Base-by-base conservation (phyloP, 192 early-diverging fungal genomes). In the Dimargaris cristalligena region DNA sequence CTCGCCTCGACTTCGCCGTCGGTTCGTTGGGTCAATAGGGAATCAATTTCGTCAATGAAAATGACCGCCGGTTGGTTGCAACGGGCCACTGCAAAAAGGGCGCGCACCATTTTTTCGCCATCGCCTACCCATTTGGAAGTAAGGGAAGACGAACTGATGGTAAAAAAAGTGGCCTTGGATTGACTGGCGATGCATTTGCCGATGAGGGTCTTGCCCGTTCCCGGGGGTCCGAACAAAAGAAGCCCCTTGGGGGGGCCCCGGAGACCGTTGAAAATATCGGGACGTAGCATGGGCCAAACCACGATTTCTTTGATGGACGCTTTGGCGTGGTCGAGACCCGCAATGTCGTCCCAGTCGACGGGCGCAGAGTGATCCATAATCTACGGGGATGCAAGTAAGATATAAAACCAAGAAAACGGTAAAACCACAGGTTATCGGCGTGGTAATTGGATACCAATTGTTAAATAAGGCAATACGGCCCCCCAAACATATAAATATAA, bases 81-180 rank as follows among this genome's bases (percentile, higher is more conserved):
- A 32, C 92, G 62, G 1, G 92, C 92, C 0, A 94, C 89, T 0
- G 92, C 90, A 74, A 96, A 96, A 45, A 96, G 63, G 16, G 89
- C 85, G 0, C 90, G 81, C 31, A 77, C 88, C 87, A 93, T 87
- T 64, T 95, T 95, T 64, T 95, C 92, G 38, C 90, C 90, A 63
- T 95, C 90, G 34, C 92, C 88, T 3, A 92, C 81, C 90, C 91
- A 96, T 64, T 94, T 94, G 13, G 88, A 91, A 8, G 91, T 96
- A 52, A 96, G 73, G 13, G 89, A 88, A 3, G 90, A 93, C 2
- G 85, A 79, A 60, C 82, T 86, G 63, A 96, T 96, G 61, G 75
- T 85, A 70, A 96, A 94, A 67, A 96, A 96, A 0, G 88, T 91
- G 4, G 91, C 89, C 3, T 80, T 78, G n/a, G 82, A 81, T 61